These are phyloP conservation scores for Stentor roeselii DNA, from an alignment of 73 alveolate genomes.

Conservation along the genomic window DNA sequence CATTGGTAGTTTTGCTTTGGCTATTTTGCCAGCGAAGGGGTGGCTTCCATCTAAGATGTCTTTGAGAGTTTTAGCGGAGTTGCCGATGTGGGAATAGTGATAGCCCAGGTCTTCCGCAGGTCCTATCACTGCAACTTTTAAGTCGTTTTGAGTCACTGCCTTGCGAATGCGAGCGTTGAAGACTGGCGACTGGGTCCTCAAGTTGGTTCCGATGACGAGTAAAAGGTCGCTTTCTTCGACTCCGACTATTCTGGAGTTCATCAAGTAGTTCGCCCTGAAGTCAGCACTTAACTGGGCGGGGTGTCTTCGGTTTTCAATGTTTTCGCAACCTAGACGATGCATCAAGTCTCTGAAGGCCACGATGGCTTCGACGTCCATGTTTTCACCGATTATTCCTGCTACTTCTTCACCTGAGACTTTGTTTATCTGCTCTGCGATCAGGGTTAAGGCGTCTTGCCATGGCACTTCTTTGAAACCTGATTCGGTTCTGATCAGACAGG, in stretches of 20 bases:
- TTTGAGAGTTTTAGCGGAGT: constrained; percentile 54
- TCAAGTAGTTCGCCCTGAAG: constrained; percentile 77
- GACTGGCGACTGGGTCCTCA: constrained; percentile 76
- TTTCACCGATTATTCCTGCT: constrained; percentile 74
- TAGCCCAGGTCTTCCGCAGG: constrained; percentile 64
- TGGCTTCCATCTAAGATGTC: constrained; percentile 79
- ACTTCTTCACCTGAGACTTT: constrained; percentile 70
- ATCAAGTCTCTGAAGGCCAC: constrained; percentile 78
- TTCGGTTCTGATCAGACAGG: constrained; percentile 60
- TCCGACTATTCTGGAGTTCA: constrained; percentile 80
- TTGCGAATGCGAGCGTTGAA: constrained; percentile 76
- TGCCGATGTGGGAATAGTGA: constrained; percentile 72
- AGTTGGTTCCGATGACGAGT: constrained; percentile 76
- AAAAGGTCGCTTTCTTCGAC: constrained; percentile 83
- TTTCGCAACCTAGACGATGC: constrained; percentile 71
- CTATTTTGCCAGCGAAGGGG: constrained; percentile 66
- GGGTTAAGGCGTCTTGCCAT: constrained; percentile 79
- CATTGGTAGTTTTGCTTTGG: constrained; percentile 83
- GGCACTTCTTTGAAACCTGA: constrained; percentile 64
- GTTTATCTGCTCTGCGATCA: constrained; percentile 45
- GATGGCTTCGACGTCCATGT: constrained; percentile 74
- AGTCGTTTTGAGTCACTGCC: constrained; percentile 53
- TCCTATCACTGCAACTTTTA: constrained; percentile 74
- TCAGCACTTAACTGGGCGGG: constrained; percentile 59
- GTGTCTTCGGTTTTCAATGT: constrained; percentile 60